Evolutionary conservation across 164 flowering plant species (phyloP).

Genomic region (Houttuynia cordata): DNA sequence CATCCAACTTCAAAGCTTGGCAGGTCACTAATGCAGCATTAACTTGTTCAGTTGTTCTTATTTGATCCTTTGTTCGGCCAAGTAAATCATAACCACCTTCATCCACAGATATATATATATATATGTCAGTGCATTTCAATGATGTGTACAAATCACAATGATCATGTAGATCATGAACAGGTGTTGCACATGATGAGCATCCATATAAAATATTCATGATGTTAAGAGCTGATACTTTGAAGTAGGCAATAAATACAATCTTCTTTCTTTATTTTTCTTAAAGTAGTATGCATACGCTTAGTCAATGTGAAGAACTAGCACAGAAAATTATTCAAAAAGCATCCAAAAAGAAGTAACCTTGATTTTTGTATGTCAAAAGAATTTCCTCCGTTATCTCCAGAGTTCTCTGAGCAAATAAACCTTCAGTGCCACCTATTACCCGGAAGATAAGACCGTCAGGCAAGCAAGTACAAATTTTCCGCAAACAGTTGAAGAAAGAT

Average conservation of each 20-base stretch:
- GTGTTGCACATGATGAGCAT: neutral
- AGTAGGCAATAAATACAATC: neutral
- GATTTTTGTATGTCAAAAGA: constrained; percentile 81
- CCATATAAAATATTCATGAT: neutral
- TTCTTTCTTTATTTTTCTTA: neutral
- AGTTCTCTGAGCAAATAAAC: constrained; percentile 87
- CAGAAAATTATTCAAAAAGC: neutral
- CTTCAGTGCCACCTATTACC: constrained; percentile 83
- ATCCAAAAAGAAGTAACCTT: constrained; percentile 35
- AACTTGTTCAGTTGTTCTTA: constrained; percentile 96
- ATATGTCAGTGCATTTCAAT: neutral
- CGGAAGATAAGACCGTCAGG: constrained; percentile 4
- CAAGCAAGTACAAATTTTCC: neutral
- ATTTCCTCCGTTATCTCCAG: constrained; percentile 79
- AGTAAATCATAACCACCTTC: constrained; percentile 96
- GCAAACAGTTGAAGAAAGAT: neutral
- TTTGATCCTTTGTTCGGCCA: constrained; percentile 95
- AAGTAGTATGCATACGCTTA: no score
- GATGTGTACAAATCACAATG: neutral
- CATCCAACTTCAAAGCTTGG: constrained; percentile 76
- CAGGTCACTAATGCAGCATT: constrained; percentile 80
- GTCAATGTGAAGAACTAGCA: neutral
- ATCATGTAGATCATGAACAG: neutral
- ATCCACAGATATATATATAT: neutral
- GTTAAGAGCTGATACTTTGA: neutral